Base-by-base conservation (phyloP, 768 basidiomycete species). In the Agaricus blazei region DNA sequence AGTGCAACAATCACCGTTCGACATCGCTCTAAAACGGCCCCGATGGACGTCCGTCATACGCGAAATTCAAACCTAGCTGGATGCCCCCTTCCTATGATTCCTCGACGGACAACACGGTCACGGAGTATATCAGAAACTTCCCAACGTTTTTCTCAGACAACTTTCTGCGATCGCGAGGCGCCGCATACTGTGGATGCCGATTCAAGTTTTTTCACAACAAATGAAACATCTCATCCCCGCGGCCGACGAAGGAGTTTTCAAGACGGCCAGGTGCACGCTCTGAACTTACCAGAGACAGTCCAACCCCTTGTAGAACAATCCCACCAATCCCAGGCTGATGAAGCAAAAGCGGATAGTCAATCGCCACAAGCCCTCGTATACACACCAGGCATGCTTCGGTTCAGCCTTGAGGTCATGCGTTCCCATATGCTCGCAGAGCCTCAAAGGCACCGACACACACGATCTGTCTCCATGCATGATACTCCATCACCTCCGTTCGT, bases 1-100 rank as follows among this genome's bases (percentile, higher is more conserved):
- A 75, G 79, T 60, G 72, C 77, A 34, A 79, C 77, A 9, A 69
- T 74, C 11, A 65, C 71, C 45, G 57, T 67, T 7, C 69, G 70
- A 41, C 48, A 44, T 14, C 63, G 68, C 24, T 67, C 68, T 54
- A 67, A 67, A 62, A 72, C 72, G 70, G 67, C 70, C 41, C 54
- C 65, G 8, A 67, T 68, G 58, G 65, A 73, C 57, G 64, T 66
- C 52, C 62, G 64, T 31, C 62, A 69, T 58, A 62, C 73, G 46
- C 70, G 70, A 46, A 65, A 70, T 56, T 70, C 81, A 41, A 88
- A 84, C 67, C 68, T 74, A 29, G 83, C 87, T 31, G 77, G 80
- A 2, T 71, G 72, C 7, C 78, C 85, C 52, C 77, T 87, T n/a
- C 85, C 86, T 14, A 72, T 79, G 49, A 75, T 88, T 51, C 84